phyloP scores from a whole-genome alignment of 148 eudicot genomes.

The Rhododendron kiyosumense region DNA sequence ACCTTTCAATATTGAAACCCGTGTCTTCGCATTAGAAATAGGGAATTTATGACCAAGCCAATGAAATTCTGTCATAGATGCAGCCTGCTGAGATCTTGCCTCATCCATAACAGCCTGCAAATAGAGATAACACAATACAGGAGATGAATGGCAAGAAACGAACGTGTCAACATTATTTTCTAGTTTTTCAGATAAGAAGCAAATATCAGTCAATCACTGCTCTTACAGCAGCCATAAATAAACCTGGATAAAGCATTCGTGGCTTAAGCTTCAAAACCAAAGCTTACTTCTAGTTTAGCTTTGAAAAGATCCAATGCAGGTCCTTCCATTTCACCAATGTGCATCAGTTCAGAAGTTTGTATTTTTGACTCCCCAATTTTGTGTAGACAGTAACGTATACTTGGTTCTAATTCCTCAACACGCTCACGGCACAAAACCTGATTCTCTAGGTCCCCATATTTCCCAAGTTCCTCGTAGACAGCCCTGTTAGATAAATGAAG shows the following conservation, averaged over 20 bases:
- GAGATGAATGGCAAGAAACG: not conserved
- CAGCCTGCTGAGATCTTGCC: conserved; percentile 98
- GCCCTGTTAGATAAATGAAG: conserved; percentile 45
- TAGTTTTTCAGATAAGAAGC: not conserved
- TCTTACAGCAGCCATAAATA: not conserved
- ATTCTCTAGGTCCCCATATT: conserved; percentile 90
- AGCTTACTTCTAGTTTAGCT: conserved; percentile 76
- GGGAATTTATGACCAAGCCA: conserved; percentile 94
- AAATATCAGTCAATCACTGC: not conserved
- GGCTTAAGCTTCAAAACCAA: not conserved
- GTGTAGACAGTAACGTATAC: conserved; percentile 85
- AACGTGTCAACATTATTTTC: not conserved
- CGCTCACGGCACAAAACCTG: conserved; percentile 87
- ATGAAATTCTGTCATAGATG: conserved; percentile 89
- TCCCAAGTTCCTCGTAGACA: conserved; percentile 97
- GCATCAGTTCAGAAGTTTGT: conserved; percentile 80
- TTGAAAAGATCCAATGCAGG: conserved; percentile 93
- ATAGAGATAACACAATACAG: conserved; percentile 15
- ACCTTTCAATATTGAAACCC: conserved; percentile 95
- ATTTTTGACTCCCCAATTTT: conserved; percentile 88
- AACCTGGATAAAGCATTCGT: not conserved
- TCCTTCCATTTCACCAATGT: conserved; percentile 95
- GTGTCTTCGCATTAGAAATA: conserved; percentile 88
- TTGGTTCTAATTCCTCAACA: conserved; percentile 94
- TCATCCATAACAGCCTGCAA: conserved; percentile 93